Conservation (phyloP, 208 protist species). For the Acanthamoeba sp. region DNA sequence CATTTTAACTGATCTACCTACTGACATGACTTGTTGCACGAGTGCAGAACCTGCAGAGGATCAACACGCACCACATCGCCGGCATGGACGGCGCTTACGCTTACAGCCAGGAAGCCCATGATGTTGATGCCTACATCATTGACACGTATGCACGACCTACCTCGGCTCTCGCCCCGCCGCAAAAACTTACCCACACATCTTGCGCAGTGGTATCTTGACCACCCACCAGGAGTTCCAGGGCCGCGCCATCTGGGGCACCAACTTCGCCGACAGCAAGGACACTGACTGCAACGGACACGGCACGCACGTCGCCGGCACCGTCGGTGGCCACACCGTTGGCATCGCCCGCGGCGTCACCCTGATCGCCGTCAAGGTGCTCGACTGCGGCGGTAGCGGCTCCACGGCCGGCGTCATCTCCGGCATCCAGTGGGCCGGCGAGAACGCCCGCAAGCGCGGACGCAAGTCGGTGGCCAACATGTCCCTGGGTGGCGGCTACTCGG, state of each 20-base stretch:
- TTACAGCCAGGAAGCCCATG: neutral
- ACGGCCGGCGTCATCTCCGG: slow-evolving; percentile 73
- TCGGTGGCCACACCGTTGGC: slow-evolving; percentile 31
- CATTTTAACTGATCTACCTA: neutral
- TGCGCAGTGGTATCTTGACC: slow-evolving; percentile 51
- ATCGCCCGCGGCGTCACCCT: slow-evolving; percentile 37
- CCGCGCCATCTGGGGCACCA: slow-evolving; percentile 66
- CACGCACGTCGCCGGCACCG: slow-evolving; percentile 76
- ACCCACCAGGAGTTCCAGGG: slow-evolving; percentile 71
- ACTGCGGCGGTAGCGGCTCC: slow-evolving; percentile 67
- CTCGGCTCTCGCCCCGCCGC: neutral
- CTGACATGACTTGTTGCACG: neutral
- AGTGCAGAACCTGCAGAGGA: slow-evolving; percentile 67
- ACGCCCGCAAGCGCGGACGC: slow-evolving; percentile 36
- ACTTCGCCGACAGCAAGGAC: slow-evolving; percentile 58
- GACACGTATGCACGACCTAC: slow-evolving; percentile 47
- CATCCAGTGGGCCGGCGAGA: slow-evolving; percentile 68
- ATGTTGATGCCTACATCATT: slow-evolving; percentile 74
- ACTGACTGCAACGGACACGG: slow-evolving; percentile 79
- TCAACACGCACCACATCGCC: neutral
- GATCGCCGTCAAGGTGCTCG: slow-evolving; percentile 77
- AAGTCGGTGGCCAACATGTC: slow-evolving; percentile 78
- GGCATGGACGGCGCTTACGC: neutral
- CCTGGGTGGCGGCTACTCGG: slow-evolving; percentile 73
- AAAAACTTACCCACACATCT: no score